Evolutionary conservation across 1,139 yeast genomes (phyloP), one percentile per base, ranked within the genome.

Genomic region (Nakaseomyces delphensis): DNA sequence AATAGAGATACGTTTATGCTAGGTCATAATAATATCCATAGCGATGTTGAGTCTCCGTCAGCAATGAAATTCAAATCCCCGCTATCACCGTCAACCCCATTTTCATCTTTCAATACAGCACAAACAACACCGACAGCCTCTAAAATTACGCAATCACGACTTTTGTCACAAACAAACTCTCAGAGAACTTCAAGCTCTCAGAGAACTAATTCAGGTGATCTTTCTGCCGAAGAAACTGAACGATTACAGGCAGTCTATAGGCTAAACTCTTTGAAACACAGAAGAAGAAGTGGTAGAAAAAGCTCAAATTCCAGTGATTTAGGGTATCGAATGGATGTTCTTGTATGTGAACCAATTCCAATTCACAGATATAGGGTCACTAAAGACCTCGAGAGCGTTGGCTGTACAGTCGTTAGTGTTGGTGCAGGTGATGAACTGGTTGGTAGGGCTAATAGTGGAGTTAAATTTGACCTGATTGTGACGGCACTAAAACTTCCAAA

Each of bases 271-370:
- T 43, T 58, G 8, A 52, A 59, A 40, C 44, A 52, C 44, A 45
- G 64, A 49, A 50, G 64, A 47, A 48, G 59, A 39, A 50, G 57
- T 46, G 53, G 56, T 21, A 44, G 60, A 14, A 45, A 47, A 40
- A 58, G 59, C 41, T 52, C 60, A 3, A 44, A 47, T 1, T 48
- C 50, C 19, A 48, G 48, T 28, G 56, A 51, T 3, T 42, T 56
- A 23, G 48, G 50, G 9, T 51, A 50, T 41, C 50, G 55, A 29
- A 40, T 83, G 47, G 93, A 85, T 59, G 79, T 86, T 3, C 66
- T 89, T 40, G 71, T 86, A 25, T 87, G 96, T 64, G 96, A 87
- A 55, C 87, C 93, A 3, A 84, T 84, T 47, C 91, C 96, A 0
- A 82, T 82, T 41, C 81, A 84, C 48, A 66, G 95, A 39, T 86